These are phyloP conservation scores for Curvularia lunata DNA, from an alignment of 2,329 filamentous ascomycete genomes.

Conservation along the genomic window DNA sequence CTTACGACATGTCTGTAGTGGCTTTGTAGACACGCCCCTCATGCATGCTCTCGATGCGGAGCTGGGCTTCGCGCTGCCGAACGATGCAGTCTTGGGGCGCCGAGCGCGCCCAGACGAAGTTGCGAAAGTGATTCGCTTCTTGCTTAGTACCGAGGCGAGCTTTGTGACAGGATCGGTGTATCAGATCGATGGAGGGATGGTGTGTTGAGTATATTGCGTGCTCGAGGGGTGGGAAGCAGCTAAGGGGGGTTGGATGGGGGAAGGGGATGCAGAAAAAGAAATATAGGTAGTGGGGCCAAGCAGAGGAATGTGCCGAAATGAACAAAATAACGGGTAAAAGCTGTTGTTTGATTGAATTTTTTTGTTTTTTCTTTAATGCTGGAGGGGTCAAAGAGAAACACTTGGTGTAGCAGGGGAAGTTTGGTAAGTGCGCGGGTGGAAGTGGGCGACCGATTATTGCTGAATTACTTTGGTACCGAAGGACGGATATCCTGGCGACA, in stretches of 20 bases:
- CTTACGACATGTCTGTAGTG: constrained; percentile 8
- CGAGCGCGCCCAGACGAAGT: constrained; percentile 21
- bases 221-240: not conserved
- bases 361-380: not conserved
- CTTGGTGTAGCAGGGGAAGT: not conserved
- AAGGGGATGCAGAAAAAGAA: not conserved
- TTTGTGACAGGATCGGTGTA: constrained; percentile 26
- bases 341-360: not conserved
- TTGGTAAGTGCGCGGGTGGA: not conserved
- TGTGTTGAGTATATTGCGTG: constrained; percentile 15
- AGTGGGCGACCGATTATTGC: not conserved
- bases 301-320: not conserved
- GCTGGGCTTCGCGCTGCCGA: constrained; percentile 11
- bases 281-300: not conserved
- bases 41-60: constrained; percentile 10
- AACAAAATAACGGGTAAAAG: not conserved
- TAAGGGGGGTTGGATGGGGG: not conserved
- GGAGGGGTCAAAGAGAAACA: not conserved
- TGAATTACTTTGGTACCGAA: constrained; percentile 1
- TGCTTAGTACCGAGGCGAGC: constrained; percentile 28
- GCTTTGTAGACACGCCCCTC: constrained; percentile 26
- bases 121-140: constrained; percentile 23
- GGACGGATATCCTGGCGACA: not conserved
- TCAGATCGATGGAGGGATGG: constrained; percentile 26
- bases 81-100: constrained; percentile 20